Percentiles rank a stretch among this genome's conserved stretches.
phyloP scores from a whole-genome alignment of 164 flowering plant species.

The Tetracentron sinense region DNA sequence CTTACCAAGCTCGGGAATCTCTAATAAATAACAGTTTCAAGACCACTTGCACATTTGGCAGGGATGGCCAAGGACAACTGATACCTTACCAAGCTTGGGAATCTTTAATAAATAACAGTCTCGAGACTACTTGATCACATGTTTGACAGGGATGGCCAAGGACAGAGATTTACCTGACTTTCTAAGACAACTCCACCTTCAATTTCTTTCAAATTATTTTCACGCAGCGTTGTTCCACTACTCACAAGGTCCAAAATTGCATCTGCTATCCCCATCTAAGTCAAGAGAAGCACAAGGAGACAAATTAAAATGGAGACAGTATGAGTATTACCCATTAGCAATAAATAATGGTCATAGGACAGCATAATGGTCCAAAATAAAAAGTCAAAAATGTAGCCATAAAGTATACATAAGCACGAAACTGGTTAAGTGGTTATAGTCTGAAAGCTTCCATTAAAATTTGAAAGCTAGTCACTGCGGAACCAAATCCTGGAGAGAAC shows the following conservation, averaged over 20 bases:
- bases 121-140: not conserved
- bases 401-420: too few relatives aligned
- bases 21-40: too few relatives aligned
- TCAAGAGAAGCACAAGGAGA: slow-evolving; percentile 6
- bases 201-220: slow-evolving; percentile 93
- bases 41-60: too few relatives aligned
- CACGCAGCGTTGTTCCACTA: slow-evolving; percentile 89
- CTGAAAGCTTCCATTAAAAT: too few relatives aligned
- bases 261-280: slow-evolving; percentile 97
- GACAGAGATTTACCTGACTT: slow-evolving; percentile 69
- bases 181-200: slow-evolving; percentile 85
- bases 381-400: too few relatives aligned
- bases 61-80: too few relatives aligned
- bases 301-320: not conserved
- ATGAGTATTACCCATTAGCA: not conserved
- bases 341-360: too few relatives aligned
- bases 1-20: not conserved
- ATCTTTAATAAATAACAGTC: not conserved
- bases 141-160: not conserved
- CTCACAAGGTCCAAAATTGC: slow-evolving; percentile 96
- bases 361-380: too few relatives aligned
- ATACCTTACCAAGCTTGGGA: too few relatives aligned
- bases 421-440: too few relatives aligned
- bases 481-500: too few relatives aligned
- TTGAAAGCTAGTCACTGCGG: too few relatives aligned